Percentiles rank a stretch among this genome's conserved stretches.
These are phyloP conservation scores for Linnemannia exigua DNA, from an alignment of 192 early-diverging fungal species.

Conservation along the genomic window DNA sequence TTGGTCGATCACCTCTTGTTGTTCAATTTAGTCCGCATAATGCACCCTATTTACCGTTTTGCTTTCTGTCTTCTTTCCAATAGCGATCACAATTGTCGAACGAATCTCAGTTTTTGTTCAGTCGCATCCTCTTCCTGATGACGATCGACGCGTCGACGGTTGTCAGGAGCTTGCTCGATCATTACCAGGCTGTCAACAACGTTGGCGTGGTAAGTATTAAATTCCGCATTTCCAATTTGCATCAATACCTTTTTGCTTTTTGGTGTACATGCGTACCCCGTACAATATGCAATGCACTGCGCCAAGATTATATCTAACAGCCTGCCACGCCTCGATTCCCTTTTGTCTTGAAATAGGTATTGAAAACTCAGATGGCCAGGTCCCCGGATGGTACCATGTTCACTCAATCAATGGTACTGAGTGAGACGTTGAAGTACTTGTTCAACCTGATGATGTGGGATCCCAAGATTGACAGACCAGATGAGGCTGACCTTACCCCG, in stretches of 20 bases:
- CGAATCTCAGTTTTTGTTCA: conserved; percentile 72
- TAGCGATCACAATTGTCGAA: conserved; percentile 45
- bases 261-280: no score
- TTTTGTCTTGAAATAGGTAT: conserved; percentile 10
- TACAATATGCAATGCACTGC: not conserved
- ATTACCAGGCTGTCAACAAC: conserved; percentile 48
- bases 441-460: conserved; percentile 67
- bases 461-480: conserved; percentile 24
- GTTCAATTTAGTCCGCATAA: not conserved
- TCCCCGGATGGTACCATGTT: conserved; percentile 53
- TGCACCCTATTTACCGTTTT: not conserved
- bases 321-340: not conserved
- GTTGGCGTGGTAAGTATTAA: conserved; percentile 57
- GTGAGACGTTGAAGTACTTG: conserved; percentile 68
- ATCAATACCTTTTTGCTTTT: no score
- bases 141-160: conserved; percentile 63
- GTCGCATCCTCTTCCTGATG: conserved; percentile 78
- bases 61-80: not conserved
- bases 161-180: conserved; percentile 59
- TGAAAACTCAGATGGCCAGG: conserved; percentile 50
- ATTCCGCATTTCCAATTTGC: no score
- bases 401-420: conserved; percentile 58
- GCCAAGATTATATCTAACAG: conserved; percentile 8
- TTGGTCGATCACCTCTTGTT: not conserved
- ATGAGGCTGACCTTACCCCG: conserved; percentile 27